Evolutionary conservation across 257 asterid genomes (phyloP), one percentile per base, ranked within the genome.

Genomic region (Solanum microdontum): DNA sequence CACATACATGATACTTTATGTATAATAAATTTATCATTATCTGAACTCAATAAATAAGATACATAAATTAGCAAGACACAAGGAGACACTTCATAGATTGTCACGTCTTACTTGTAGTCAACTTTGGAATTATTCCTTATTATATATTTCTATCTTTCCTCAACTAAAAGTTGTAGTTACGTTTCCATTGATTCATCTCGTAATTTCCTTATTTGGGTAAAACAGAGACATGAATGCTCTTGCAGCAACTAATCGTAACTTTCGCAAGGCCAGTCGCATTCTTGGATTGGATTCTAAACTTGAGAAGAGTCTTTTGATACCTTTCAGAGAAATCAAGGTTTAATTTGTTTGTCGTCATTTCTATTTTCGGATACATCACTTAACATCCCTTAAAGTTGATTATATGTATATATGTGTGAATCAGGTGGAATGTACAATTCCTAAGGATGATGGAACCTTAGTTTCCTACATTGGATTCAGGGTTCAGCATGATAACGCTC

Each of bases 381-480:
- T 5, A 5, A 13, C 58, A 7, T 48, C 7, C 13, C 45, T 39
- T 12, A 45, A 45, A 45, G 19, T 48, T 48, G 17, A 33, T 9
- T 82, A 26, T 62, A 19, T 15, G 15, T 17, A 15, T 48, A 17
- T 87, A 55, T 8, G 55, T 58, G 89, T 86, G 60, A 87, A 87
- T 91, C 93, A 96, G 98, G 99, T 96, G 91, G 99, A 96, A 88
- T 96, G 99, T 87, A 95, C 98, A 8, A 92, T 96, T 66, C 99
- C 99, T 0, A 96, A 93, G 88, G 99, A 96, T 88, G 98, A 96
- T 91, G 98, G 99, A 51, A 93, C 95, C 2, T 93, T 96, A 89
- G 98, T 82, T 66, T 95, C 99, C 9, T 96, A 90, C 87, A 89
- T 96, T 90, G 99, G 99, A 87, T 96, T 95, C 28, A 93, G 99